Evolutionary conservation across 371 early-diverging fungal genomes (phyloP), one percentile per base, ranked within the genome.

Genomic region (Zychaea mexicana): DNA sequence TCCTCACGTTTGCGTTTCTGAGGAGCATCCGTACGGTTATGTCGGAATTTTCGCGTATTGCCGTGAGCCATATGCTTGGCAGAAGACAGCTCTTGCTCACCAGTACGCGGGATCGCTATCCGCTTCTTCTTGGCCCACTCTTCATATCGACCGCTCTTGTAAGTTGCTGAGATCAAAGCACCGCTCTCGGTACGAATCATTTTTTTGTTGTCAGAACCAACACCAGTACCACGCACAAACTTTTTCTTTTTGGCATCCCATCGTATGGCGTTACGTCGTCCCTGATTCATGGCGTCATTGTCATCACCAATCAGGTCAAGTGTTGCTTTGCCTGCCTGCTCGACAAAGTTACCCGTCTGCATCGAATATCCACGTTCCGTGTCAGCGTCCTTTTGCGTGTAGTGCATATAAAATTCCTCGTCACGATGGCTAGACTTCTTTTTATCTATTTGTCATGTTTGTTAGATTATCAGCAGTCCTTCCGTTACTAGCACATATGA

Each of bases 201-300:
- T 84, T 98, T 98, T 75, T 94, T 94, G 84, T 98, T 98, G 69
- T 98, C 97, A 1, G 92, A 72, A n/a, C 98, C 99, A 66, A 96
- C 85, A 49, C 92, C 92, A 3, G 84, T 80, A 21, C 91, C 90
- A 26, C 87, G 73, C 49, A 93, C 88, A 83, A 96, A 97, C 71
- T 89, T 91, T 77, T 93, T 94, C 87, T 97, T 96, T 72, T 91
- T 94, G 52, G 89, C 80, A 71, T 98, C 98, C 99, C 99, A 98
- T 45, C 90, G 85, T 45, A 96, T 66, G 30, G 78, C 79, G 53
- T 84, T 89, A 58, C 72, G 69, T 52, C 79, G 84, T 28, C 58
- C 64, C 58, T 81, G 73, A 24, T 71, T 70, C 66, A 83, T 80
- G 8, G 84, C 74, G 26, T 90, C 91, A 32, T 87, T 84, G 58